Evolutionary conservation across 176 grass and related monocot species (phyloP).

Genomic region (Eleusine coracana): DNA sequence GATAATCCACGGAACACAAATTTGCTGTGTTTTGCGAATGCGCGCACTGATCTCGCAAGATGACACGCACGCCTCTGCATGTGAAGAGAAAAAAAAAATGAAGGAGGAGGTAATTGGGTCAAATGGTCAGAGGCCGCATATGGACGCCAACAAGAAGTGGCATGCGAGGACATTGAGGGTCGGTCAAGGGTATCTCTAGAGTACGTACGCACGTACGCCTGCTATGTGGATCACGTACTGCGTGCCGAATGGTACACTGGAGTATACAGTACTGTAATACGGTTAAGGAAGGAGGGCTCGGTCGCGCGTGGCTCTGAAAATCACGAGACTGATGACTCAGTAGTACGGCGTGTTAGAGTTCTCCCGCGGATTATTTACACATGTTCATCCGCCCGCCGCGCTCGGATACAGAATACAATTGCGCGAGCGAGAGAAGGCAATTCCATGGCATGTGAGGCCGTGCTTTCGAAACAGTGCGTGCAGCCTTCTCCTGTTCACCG

Average conservation of each 20-base stretch:
- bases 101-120: neutral
- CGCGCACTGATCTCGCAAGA: neutral
- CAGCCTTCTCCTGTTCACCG: neutral
- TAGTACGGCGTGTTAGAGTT: too few species aligned
- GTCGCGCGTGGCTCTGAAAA: neutral
- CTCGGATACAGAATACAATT: too few species aligned
- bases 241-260: slow-evolving; percentile 1
- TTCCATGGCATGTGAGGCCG: neutral
- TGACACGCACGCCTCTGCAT: neutral
- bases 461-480: neutral
- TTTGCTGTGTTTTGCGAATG: too few species aligned
- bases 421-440: neutral
- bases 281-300: neutral
- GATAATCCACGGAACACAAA: neutral
- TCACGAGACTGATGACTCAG: too few species aligned
- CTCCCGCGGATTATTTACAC: too few species aligned
- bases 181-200: neutral
- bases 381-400: too few species aligned
- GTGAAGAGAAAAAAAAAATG: neutral
- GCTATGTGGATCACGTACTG: neutral
- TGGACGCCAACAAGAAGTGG: neutral
- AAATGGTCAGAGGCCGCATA: neutral
- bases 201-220: neutral
- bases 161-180: neutral
- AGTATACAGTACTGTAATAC: too few species aligned